These are phyloP conservation scores for Cutaneotrichosporon cyanovorans DNA, from an alignment of 1,284 basidiomycete genomes.

Conservation along the genomic window DNA sequence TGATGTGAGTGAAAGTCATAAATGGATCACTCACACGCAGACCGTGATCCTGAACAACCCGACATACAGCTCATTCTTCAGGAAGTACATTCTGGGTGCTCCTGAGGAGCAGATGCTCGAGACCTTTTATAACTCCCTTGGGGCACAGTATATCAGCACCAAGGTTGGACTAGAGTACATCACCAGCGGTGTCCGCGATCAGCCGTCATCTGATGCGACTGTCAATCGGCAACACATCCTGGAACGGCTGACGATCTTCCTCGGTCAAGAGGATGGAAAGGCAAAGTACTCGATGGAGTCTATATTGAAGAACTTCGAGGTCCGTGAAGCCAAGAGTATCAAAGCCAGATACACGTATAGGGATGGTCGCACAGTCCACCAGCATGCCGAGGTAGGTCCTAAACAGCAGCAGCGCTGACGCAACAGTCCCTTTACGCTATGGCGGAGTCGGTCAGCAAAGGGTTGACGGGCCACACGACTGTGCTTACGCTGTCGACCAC, in stretches of 20 bases:
- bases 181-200: slow-evolving; percentile 11
- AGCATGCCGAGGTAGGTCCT: slow-evolving; percentile 41
- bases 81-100: slow-evolving; percentile 70
- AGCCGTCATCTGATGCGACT: slow-evolving; percentile 26
- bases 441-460: slow-evolving; percentile 54
- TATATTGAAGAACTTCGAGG: slow-evolving; percentile 64
- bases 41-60: slow-evolving; percentile 75
- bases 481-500: slow-evolving; percentile 68
- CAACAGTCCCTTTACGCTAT: slow-evolving; percentile 59
- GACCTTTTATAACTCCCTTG: slow-evolving; percentile 46
- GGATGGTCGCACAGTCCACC: slow-evolving; percentile 23
- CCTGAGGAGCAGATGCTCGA: slow-evolving; percentile 57
- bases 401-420: background rate
- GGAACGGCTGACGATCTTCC: slow-evolving; percentile 84
- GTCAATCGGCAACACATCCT: slow-evolving; percentile 53
- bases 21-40: slow-evolving; percentile 35
- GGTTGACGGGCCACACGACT: slow-evolving; percentile 45
- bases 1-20: slow-evolving; percentile 21
- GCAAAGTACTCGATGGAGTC: slow-evolving; percentile 55
- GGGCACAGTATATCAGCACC: slow-evolving; percentile 60
- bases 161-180: slow-evolving; percentile 71
- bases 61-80: slow-evolving; percentile 67
- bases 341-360: slow-evolving; percentile 35
- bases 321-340: slow-evolving; percentile 51
- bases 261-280: slow-evolving; percentile 62